These are phyloP conservation scores for Rhodotorula sp. DNA, from an alignment of 1,284 basidiomycete genomes.

Conservation along the genomic window DNA sequence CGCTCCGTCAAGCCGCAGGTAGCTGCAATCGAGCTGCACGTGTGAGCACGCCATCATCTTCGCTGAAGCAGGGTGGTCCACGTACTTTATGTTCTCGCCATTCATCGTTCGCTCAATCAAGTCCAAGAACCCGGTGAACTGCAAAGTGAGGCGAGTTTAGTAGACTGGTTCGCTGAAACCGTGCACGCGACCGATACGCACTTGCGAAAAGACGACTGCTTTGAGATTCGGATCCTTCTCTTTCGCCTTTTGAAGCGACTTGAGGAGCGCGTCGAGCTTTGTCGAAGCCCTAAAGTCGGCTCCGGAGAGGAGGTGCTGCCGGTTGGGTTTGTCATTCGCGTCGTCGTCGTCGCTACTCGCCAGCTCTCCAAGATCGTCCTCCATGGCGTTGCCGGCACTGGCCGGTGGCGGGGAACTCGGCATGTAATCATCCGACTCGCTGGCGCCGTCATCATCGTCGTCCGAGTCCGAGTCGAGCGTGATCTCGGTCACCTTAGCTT, in stretches of 20 bases:
- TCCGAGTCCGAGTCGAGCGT: conserved; percentile 21
- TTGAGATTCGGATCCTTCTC: conserved; percentile 68
- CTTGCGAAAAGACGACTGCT: conserved; percentile 82
- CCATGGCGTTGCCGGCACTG: conserved; percentile 5
- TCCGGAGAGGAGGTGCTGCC: conserved; percentile 5
- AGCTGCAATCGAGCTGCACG: conserved; percentile 13
- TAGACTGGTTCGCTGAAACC: neutral
- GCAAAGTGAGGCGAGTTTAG: conserved; percentile 36
- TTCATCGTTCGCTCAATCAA: conserved; percentile 39
- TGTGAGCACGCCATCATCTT: too few relatives aligned
- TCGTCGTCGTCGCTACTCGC: conserved; percentile 12
- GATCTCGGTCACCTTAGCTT: conserved; percentile 20
- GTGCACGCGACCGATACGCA: neutral
- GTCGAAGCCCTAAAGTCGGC: conserved; percentile 47
- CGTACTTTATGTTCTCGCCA: conserved; percentile 34
- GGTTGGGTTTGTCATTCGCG: neutral
- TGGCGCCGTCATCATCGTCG: conserved; percentile 5
- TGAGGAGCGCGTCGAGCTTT: conserved; percentile 45
- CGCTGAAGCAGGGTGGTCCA: too few relatives aligned
- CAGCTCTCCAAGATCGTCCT: conserved; percentile 13
- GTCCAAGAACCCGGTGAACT: conserved; percentile 53
- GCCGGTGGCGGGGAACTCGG: conserved; percentile 16
- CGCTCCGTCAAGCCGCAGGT: conserved; percentile 81
- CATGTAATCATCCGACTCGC: conserved; percentile 20
- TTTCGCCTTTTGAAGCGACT: conserved; percentile 21